phyloP scores from a whole-genome alignment of 2,329 filamentous ascomycete genomes.

The Fusarium haematococcum region DNA sequence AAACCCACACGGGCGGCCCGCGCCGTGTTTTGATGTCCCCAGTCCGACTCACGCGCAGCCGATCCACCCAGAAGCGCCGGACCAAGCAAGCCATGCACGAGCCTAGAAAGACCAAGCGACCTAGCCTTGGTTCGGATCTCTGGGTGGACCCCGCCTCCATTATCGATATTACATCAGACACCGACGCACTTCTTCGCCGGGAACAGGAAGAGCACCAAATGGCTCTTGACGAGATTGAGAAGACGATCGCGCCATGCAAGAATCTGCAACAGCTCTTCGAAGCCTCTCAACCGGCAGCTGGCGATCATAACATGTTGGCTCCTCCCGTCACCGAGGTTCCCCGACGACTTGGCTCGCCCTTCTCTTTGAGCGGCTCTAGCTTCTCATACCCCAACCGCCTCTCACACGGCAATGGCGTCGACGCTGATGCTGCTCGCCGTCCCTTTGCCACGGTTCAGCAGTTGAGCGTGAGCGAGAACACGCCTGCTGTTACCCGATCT shows the following conservation, averaged over 20 bases:
- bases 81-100: conserved; percentile 60
- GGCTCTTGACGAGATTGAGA: conserved; percentile 49
- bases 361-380: conserved; percentile 62
- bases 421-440: conserved; percentile 58
- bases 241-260: conserved; percentile 55
- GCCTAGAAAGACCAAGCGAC: conserved; percentile 62
- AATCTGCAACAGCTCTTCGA: conserved; percentile 57
- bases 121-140: conserved; percentile 66
- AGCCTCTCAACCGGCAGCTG: conserved; percentile 40
- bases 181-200: conserved; percentile 51
- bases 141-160: conserved; percentile 60
- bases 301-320: conserved; percentile 32
- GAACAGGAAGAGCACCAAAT: conserved; percentile 33
- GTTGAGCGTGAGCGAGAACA: conserved; percentile 50
- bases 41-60: conserved; percentile 62
- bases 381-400: conserved; percentile 72
- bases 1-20: conserved; percentile 62
- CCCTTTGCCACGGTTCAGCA: conserved; percentile 71
- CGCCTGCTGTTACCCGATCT: conserved; percentile 51
- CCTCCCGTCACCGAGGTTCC: conserved; percentile 52
- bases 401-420: conserved; percentile 59
- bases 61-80: conserved; percentile 67
- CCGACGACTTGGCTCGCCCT: conserved; percentile 70
- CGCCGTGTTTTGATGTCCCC: conserved; percentile 66
- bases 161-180: conserved; percentile 33